Conservation (phyloP, 2,329 filamentous ascomycete genomes). For the Metarhizium guizhouense region DNA sequence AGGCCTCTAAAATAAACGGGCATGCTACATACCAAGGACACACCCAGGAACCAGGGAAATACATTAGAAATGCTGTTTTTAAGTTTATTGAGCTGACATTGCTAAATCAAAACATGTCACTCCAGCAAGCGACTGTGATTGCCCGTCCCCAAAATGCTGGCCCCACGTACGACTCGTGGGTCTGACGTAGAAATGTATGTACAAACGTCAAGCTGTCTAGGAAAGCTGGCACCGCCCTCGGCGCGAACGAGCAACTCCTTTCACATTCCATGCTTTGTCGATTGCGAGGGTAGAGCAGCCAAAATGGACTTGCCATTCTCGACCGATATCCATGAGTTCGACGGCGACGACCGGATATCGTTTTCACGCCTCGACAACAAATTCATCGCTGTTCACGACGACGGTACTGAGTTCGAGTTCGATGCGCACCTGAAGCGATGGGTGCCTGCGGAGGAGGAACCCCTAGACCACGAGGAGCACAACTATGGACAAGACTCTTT, state of each 20-base stretch:
- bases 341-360: constrained; percentile 71
- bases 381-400: constrained; percentile 75
- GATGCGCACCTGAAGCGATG: constrained; percentile 63
- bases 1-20: too few relatives aligned
- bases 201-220: background rate
- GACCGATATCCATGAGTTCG: constrained; percentile 59
- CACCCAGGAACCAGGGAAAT: too few relatives aligned
- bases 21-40: too few relatives aligned
- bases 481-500: background rate
- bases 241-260: background rate
- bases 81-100: too few relatives aligned
- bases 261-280: background rate
- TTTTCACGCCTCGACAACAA: constrained; percentile 78
- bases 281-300: background rate
- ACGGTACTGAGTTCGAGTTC: constrained; percentile 80
- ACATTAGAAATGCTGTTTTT: too few relatives aligned
- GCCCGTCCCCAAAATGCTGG: background rate
- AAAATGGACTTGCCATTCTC: constrained; percentile 37
- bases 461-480: constrained; percentile 24
- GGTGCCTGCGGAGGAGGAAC: constrained; percentile 53
- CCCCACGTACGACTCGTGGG: constrained; percentile 1
- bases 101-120: too few relatives aligned
- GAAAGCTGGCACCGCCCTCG: background rate
- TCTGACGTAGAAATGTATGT: constrained; percentile 1
- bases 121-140: background rate